Base-by-base conservation (phyloP, 768 basidiomycete species). In the Termitomyces sp. region DNA sequence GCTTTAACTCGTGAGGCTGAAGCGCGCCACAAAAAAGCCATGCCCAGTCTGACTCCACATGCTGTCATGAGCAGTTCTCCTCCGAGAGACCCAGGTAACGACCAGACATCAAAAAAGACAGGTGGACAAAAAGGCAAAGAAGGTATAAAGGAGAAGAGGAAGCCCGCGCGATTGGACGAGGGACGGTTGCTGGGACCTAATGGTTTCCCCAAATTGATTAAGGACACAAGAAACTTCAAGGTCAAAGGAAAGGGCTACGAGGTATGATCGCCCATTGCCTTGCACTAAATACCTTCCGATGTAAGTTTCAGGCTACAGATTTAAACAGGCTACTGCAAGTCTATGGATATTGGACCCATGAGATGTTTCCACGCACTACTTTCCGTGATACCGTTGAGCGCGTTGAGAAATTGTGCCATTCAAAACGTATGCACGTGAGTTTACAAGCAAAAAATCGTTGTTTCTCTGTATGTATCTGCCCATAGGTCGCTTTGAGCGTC, bases 341-440 rank as follows among this genome's bases (percentile, higher is more conserved):
- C 37, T 98, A 98, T 69, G 93, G 95, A 67, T 90, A 94, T 66
- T 99, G 97, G 97, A 82, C 93, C 4, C 97, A 98, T 74, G 83
- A 81, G 65, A 79, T 99, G 78, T 95, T 89, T 68, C 97, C 97
- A 5, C 93, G 89, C 67, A 87, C 84, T 4, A 86, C 88, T 42
- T 97, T 98, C 70, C 79, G 79, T 47, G 95, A 97, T 67, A 96
- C 94, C 0, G 85, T 96, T 6, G 75, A 84, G 34, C 81, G 89
- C 11, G 84, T 98, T 11, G 96, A 99, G 76, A 92, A 88, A 65
- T 71, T 97, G 12, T 97, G 93, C 68, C 90, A 91, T 64, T 87
- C 90, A 6, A 85, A 85, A 53, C 83, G 90, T 15, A 90, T 98
- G 87, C 81, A 89, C 73, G 96, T 97, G 68, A 61, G 62, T 41